Evolutionary conservation across 148 eudicot genomes (phyloP), one percentile per base, ranked within the genome.

Genomic region (Cornus controversa): DNA sequence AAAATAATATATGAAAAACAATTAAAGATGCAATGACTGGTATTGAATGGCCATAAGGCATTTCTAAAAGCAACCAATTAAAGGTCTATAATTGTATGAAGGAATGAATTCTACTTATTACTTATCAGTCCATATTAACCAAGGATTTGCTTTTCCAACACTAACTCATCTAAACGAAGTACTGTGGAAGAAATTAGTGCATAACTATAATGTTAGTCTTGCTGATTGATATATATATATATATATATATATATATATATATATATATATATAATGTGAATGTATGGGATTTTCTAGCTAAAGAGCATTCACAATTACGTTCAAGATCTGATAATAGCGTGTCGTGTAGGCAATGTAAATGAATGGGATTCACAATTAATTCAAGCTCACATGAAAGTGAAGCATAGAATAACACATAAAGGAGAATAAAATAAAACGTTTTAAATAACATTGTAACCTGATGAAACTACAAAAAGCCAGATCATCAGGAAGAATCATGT

Each of bases 361-460:
- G 67, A 54, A 77, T 54, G 63, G 65, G 69, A 71, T 72, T 53
- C 72, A 71, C 45, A 74, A 74, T 42, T 73, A 66, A 78, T 74
- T 75, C 66, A 66, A 25, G 70, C 60, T 79, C 66, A 74, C 77
- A 80, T 29, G 66, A 29, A 77, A 67, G 80, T 69, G 77, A 80
- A 72, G 79, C 65, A 82, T 78, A 78, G 24, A 74, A 47, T 78
- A 79, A 75, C 70, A 77, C n/a, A 20, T 29, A 72, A n/a, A 34
- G 75, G 36, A 31, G 4, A 31, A 31, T 2, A 31, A 31, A 31
- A 71, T 60, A 45, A 67, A 78, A 76, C 42, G 82, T 77, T 79
- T 70, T 76, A 79, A 79, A 83, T 81, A 83, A 81, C 89, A 80
- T 58, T 15, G 79, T 66, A 45, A 78, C 27, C 54, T 57, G 42